Base-by-base conservation (phyloP, 2,329 filamentous ascomycete genomes). In the Exophiala calicioides region DNA sequence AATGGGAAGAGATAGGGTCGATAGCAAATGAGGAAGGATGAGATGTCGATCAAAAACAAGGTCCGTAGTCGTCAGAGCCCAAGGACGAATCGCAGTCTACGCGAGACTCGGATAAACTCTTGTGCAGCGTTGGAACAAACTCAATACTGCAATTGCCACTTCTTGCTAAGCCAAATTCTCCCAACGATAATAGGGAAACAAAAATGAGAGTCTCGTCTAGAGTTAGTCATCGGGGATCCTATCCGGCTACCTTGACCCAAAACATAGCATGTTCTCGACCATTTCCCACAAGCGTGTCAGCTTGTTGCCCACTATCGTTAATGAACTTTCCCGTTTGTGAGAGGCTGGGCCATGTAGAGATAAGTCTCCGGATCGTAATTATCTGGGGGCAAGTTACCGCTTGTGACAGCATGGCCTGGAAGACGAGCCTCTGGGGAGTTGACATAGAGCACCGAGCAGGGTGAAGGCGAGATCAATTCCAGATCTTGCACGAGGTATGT, bases 401-500 rank as follows among this genome's bases (percentile, higher is more conserved):
- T 32, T 13, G 19, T 23, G 31, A 47, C 32, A 12, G 38, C 36
- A 23, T 47, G 18, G 4, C 18, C 38, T 13, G 30, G 19, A 18
- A 47, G 26, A 13, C 29, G 39, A n/a, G 27, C 13, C 5, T 21
- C 24, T 3, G 26, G 29, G 8, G 18, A 19, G 13, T 29, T 21
- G 10, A 31, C 38, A 13, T 16, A 20, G 6, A 26, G 15, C 20
- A 47, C 38, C 7, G 31, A 42, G n/a, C 16, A 18, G 9, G 23
- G 18, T 7, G 3, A 10, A 8, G 37, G 23, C 15, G 18, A 24
- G 31, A 41, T 13, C 19, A 37, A 37, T 15, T 38, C 44, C 12
- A 47, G 26, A 38, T 43, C 44, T 26, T 43, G 39, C 23, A 47
- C 32, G 23, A 37, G 10, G 27, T 47, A 47, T 10, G 26, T 26